Conservation (phyloP, 176 grass and related monocot genomes). For the Eleusine coracana region DNA sequence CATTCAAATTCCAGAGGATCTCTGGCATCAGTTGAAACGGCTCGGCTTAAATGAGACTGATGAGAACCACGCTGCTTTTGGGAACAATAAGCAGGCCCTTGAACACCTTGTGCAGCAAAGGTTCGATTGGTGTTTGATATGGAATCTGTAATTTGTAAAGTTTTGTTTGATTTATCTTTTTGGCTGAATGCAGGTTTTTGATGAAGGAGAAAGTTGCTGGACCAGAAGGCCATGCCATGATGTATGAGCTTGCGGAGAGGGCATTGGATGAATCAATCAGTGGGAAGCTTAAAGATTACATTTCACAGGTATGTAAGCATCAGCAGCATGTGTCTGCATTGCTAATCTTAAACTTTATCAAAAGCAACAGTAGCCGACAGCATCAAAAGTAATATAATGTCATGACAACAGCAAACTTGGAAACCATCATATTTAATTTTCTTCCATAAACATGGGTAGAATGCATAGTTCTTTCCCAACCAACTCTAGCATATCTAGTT, state of each 20-base stretch:
- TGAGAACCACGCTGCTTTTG: constrained; percentile 56
- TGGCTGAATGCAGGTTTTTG: constrained; percentile 61
- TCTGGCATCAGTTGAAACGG: constrained; percentile 82
- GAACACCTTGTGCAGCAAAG: constrained; percentile 88
- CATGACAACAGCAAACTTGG: neutral
- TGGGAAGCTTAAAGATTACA: constrained; percentile 67
- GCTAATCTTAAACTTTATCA: constrained; percentile 14
- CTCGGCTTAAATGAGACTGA: constrained; percentile 73
- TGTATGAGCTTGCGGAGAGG: constrained; percentile 92
- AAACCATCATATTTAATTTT: neutral
- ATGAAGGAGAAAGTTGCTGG: constrained; percentile 84
- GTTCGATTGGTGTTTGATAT: constrained; percentile 36
- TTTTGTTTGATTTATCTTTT: constrained; percentile 19
- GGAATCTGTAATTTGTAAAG: neutral
- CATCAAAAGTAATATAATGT: neutral
- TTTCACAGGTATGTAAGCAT: constrained; percentile 63
- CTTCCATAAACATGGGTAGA: neutral
- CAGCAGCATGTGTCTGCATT: neutral
- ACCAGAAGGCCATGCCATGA: constrained; percentile 73
- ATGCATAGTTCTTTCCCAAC: neutral
- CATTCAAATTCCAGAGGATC: constrained; percentile 60
- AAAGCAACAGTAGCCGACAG: neutral
- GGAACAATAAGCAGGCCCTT: constrained; percentile 77
- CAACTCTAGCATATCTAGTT: neutral
- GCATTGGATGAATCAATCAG: constrained; percentile 72